Conservation (phyloP, 2,329 filamentous ascomycete genomes). For the Trichoderma guizhouense region DNA sequence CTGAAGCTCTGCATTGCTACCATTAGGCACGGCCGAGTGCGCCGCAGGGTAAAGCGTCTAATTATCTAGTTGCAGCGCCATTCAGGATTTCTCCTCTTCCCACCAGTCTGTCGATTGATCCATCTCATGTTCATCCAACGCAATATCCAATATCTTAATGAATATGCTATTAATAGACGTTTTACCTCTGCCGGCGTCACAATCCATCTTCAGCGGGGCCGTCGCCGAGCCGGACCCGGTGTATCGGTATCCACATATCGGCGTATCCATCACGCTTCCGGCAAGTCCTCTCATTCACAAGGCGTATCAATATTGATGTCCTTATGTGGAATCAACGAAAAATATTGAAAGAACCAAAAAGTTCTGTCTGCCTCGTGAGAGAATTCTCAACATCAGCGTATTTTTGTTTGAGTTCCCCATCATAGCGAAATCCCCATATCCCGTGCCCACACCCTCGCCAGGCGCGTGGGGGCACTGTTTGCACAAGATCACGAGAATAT, state of each 20-base stretch:
- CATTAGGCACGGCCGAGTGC: neutral
- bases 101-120: neutral
- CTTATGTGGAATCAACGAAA: neutral
- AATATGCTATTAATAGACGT: neutral
- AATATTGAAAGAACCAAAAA: neutral
- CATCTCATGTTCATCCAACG: neutral
- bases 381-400: neutral
- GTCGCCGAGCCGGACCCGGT: neutral
- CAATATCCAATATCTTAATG: neutral
- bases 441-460: neutral
- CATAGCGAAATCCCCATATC: neutral
- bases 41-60: neutral
- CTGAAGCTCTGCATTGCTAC: neutral
- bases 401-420: neutral
- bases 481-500: neutral
- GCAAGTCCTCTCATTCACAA: neutral
- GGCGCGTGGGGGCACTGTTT: neutral
- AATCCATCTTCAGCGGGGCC: neutral
- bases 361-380: rapidly evolving
- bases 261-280: neutral
- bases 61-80: neutral
- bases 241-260: neutral
- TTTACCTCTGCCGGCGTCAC: neutral
- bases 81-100: neutral
- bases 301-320: neutral